Base-by-base conservation (phyloP, 257 asterid genomes). In the Nicotiana benthamiana region DNA sequence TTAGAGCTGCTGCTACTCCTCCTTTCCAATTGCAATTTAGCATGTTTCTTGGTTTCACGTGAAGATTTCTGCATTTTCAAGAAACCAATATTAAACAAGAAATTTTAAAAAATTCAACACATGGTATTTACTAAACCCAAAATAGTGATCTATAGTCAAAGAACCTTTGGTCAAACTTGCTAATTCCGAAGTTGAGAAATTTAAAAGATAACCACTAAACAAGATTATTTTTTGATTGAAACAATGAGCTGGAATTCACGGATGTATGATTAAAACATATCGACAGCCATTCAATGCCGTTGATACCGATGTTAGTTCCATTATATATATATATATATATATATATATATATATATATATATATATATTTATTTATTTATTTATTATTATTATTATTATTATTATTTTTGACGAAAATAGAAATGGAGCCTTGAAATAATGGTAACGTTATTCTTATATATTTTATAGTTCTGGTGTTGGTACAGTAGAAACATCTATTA, bases 51-150 rank as follows among this genome's bases (percentile, higher is more conserved):
- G 1, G 16, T 48, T 74, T 74, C 79, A 48, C 43, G 18, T 77
- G 74, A 59, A 57, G 32, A 59, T 59, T 59, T 77, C 81, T 77
- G 74, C 72, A 59, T 46, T 72, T 46, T 34, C 60, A 46, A 72
- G 24, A 72, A 52, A 72, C 13, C 2, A 72, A 6, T 2, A 48
- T 72, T 72, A 72, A 72, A 43, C 0, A 70, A 43, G 15, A n/a
- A n/a, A n/a, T n/a, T n/a, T n/a, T n/a, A 40, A 40, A 36, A 2
- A 6, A 36, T 7, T 36, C 46, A 36, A 40, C 48, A 9, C 64
- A 59, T 59, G 64, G 64, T 59, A 20, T 20, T 59, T n/a, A 2
- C 0, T n/a, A 2, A 64, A 16, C 17, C 26, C 52, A 22, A 65
- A 65, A 32, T 51, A 27, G 18, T 22, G 78, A 74, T 74, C 26